These are phyloP conservation scores for Xylaria acuta DNA, from an alignment of 495 filamentous ascomycete genomes.

Conservation along the genomic window DNA sequence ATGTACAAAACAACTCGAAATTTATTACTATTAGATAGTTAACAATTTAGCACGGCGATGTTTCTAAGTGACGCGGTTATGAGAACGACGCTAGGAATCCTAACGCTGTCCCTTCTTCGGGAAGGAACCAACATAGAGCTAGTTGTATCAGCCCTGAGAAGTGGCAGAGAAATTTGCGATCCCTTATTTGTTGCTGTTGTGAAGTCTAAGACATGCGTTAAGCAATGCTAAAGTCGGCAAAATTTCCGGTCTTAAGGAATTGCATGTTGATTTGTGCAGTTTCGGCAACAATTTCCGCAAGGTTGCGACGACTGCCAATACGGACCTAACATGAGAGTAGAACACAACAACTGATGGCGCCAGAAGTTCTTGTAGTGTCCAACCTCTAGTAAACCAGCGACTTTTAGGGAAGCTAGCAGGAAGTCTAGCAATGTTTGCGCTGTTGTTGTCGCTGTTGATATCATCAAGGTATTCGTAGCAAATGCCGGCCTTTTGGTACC, in stretches of 20 bases:
- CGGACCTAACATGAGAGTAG: conserved; percentile 38
- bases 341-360: conserved; percentile 42
- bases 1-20: conserved; percentile 12
- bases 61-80: conserved; percentile 5
- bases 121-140: conserved; percentile 3
- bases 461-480: conserved; percentile 53
- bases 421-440: not conserved
- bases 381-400: conserved; percentile 42
- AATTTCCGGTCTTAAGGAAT: conserved; percentile 16
- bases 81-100: conserved; percentile 3
- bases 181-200: conserved; percentile 29
- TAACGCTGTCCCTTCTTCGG: not conserved
- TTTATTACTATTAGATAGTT: not conserved
- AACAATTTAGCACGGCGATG: conserved; percentile 16
- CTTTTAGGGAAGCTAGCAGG: conserved; percentile 18
- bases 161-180: no score
- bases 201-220: conserved; percentile 35
- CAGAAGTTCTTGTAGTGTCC: conserved; percentile 30
- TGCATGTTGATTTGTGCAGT: conserved; percentile 24
- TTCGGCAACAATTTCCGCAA: conserved; percentile 15
- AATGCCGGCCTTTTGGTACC: conserved; percentile 44
- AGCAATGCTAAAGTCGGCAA: conserved; percentile 26
- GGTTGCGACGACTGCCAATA: conserved; percentile 26
- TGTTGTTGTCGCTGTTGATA: conserved; percentile 28
- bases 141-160: not conserved